These are phyloP conservation scores for Cladosporium sp. DNA, from an alignment of 2,329 filamentous ascomycete genomes.

Conservation along the genomic window DNA sequence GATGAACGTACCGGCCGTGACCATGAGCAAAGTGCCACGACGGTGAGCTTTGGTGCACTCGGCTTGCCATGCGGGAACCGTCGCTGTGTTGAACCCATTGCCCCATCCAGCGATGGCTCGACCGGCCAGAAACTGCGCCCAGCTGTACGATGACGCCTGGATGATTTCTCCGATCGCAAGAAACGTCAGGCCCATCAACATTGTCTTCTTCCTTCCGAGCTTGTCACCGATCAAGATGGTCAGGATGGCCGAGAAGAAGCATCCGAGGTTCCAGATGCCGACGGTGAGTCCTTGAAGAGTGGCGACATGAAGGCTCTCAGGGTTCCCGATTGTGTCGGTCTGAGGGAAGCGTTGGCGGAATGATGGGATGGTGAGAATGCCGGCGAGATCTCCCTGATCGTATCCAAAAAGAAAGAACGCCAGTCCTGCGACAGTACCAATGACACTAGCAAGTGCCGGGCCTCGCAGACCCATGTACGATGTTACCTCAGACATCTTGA, in stretches of 20 bases:
- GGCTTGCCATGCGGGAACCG: slow-evolving; percentile 43
- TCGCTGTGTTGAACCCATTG: slow-evolving; percentile 38
- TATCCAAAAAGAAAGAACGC: slow-evolving; percentile 41
- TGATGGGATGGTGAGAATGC: slow-evolving; percentile 59
- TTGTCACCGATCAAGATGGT: slow-evolving; percentile 49
- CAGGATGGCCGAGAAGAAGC: slow-evolving; percentile 40
- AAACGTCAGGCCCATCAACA: slow-evolving; percentile 54
- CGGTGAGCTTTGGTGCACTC: slow-evolving; percentile 42
- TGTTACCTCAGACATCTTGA: slow-evolving; percentile 1
- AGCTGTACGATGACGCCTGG: slow-evolving; percentile 47
- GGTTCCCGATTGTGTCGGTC: slow-evolving; percentile 34
- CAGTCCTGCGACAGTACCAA: slow-evolving; percentile 4
- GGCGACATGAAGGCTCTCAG: slow-evolving; percentile 29
- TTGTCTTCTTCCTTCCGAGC: slow-evolving; percentile 51
- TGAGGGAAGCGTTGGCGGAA: slow-evolving; percentile 45
- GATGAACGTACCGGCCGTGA: slow-evolving; percentile 41
- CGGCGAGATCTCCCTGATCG: slow-evolving; percentile 50
- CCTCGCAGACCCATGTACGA: slow-evolving; percentile 12
- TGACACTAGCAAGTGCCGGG: slow-evolving; percentile 8
- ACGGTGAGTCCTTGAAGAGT: slow-evolving; percentile 40
- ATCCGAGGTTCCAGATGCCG: slow-evolving; percentile 36
- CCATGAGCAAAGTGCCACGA: slow-evolving; percentile 43
- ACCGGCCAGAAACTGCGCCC: slow-evolving; percentile 41
- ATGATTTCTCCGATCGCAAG: slow-evolving; percentile 55
- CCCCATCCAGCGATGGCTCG: slow-evolving; percentile 47